Percentiles rank a stretch among this genome's conserved stretches.
Conservation (phyloP, 2,329 filamentous ascomycete genomes). For the Emergomyces orientalis region DNA sequence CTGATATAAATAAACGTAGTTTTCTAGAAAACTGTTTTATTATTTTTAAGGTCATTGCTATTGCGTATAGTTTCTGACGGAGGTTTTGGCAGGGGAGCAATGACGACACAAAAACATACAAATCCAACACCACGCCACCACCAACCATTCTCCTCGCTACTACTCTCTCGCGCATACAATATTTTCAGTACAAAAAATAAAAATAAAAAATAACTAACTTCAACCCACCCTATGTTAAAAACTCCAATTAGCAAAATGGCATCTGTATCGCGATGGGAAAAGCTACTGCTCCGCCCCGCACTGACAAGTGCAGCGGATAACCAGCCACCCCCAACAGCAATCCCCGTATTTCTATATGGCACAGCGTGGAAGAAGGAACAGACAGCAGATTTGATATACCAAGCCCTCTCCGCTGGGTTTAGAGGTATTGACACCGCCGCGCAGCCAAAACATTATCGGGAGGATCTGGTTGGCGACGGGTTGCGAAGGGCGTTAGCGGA, state of each 20-base stretch:
- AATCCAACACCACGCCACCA: too few species aligned
- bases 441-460: constrained; percentile 69
- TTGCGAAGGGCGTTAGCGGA: constrained; percentile 53
- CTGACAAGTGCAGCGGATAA: constrained; percentile 11
- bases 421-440: constrained; percentile 67
- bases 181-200: too few species aligned
- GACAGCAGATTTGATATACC: constrained; percentile 58
- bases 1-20: too few species aligned
- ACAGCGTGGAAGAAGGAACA: constrained; percentile 76
- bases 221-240: not conserved
- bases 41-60: too few species aligned
- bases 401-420: constrained; percentile 61
- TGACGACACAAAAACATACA: too few species aligned
- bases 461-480: constrained; percentile 59
- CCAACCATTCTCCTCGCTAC: too few species aligned
- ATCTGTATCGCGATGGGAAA: constrained; percentile 1
- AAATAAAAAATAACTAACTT: not conserved
- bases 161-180: too few species aligned
- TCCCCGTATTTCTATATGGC: constrained; percentile 56
- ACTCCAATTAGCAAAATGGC: not conserved
- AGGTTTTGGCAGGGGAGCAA: too few species aligned
- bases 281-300: constrained; percentile 2
- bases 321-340: constrained; percentile 12
- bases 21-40: too few species aligned
- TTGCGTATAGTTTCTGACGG: too few species aligned